phyloP scores from a whole-genome alignment of 495 filamentous ascomycete species.

The Astrothelium subdiscretum region DNA sequence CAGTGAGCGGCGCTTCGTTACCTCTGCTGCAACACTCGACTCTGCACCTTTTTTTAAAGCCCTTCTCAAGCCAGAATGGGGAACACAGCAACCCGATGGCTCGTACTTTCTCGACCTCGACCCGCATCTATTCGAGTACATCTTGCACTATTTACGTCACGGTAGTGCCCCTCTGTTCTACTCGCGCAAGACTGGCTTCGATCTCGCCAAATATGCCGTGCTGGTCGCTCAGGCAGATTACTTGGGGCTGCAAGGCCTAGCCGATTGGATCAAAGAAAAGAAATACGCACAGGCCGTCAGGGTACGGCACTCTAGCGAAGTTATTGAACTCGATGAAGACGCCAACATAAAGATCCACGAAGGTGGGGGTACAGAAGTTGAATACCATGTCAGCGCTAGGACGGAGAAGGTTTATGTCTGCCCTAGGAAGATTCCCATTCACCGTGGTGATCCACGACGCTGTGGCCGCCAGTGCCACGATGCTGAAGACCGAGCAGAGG shows the following conservation, averaged over 20 bases:
- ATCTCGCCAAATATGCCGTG: constrained; percentile 24
- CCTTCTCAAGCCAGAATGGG: constrained; percentile 14
- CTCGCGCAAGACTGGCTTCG: constrained; percentile 22
- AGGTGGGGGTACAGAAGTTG: constrained; percentile 2
- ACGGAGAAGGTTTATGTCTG: constrained; percentile 23
- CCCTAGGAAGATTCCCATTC: constrained; percentile 19
- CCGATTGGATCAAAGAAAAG: constrained; percentile 22
- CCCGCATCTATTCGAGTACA: constrained; percentile 28
- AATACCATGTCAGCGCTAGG: constrained; percentile 12
- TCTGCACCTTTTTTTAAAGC: constrained; percentile 11
- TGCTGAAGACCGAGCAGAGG: not conserved
- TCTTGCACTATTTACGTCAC: constrained; percentile 31
- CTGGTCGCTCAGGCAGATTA: constrained; percentile 28
- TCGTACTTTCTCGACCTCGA: constrained; percentile 36
- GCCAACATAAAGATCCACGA: not conserved
- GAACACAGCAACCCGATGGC: constrained; percentile 18
- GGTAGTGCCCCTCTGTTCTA: constrained; percentile 31
- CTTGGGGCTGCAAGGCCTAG: constrained; percentile 22
- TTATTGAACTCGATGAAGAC: not conserved
- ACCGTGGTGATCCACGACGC: constrained; percentile 14
- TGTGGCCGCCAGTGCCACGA: constrained; percentile 19
- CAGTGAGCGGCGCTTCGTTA: constrained; percentile 10
- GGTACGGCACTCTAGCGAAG: constrained; percentile 1
- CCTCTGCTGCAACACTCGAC: constrained; percentile 8
- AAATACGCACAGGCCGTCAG: constrained; percentile 21